These are phyloP conservation scores for Penicillium decumbens DNA, from an alignment of 2,329 filamentous ascomycete genomes.

Conservation along the genomic window DNA sequence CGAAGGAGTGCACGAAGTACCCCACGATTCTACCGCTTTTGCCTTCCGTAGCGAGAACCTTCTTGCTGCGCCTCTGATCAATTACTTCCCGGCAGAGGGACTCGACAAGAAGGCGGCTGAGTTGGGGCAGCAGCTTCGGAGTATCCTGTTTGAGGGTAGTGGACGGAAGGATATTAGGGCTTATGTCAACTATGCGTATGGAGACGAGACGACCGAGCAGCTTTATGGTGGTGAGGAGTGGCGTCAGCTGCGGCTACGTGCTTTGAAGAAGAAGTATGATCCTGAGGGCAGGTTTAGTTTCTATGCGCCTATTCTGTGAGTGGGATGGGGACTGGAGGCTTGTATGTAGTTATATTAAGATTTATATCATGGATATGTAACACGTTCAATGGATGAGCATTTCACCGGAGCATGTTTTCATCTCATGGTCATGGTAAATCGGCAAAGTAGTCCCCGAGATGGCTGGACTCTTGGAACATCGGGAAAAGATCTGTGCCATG, in stretches of 20 bases:
- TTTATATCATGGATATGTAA: too few species aligned
- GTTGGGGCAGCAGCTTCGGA: constrained; percentile 30
- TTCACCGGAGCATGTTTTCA: too few species aligned
- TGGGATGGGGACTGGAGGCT: too few species aligned
- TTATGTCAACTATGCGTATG: constrained; percentile 33
- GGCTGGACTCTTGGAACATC: not conserved
- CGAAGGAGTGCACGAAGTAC: constrained; percentile 42
- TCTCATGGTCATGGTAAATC: not conserved
- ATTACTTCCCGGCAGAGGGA: constrained; percentile 21
- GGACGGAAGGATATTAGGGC: constrained; percentile 20
- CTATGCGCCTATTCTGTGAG: constrained; percentile 22
- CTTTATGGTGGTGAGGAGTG: constrained; percentile 33
- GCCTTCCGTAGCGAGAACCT: constrained; percentile 46
- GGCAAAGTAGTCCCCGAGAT: not conserved
- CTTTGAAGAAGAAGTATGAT: constrained; percentile 36
- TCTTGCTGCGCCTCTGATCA: constrained; percentile 33
- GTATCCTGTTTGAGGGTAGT: constrained; percentile 23
- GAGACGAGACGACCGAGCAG: constrained; percentile 24
- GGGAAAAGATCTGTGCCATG: not conserved
- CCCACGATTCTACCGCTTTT: constrained; percentile 41
- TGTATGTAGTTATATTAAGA: too few species aligned
- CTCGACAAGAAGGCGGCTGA: constrained; percentile 22
- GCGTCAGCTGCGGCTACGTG: constrained; percentile 28
- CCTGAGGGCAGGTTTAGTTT: constrained; percentile 30
- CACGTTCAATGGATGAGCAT: too few species aligned